These are phyloP conservation scores for Deinandra increscens DNA, from an alignment of 129 eudicot genomes.

Conservation along the genomic window DNA sequence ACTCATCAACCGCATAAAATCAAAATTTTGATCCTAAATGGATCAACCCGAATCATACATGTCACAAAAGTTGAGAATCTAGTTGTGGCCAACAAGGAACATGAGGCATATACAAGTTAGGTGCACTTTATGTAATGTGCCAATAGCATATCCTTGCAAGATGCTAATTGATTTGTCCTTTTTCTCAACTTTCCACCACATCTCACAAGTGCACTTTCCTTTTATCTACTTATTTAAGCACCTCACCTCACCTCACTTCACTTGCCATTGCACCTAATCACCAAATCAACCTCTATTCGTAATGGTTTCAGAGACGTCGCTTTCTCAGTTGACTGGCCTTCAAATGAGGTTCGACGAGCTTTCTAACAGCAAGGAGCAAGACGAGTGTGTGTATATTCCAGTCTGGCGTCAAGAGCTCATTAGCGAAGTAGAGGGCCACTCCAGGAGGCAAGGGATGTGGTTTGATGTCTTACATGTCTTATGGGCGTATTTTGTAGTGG, in stretches of 20 bases:
- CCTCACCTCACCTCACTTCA: conserved; percentile 7
- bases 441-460: conserved; percentile 1
- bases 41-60: neutral
- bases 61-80: conserved; percentile 15
- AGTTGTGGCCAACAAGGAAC: conserved; percentile 28
- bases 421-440: neutral
- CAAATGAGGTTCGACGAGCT: neutral
- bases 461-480: neutral
- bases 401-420: neutral
- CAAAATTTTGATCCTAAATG: neutral
- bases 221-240: conserved; percentile 25
- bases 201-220: conserved; percentile 7
- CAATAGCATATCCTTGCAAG: conserved; percentile 34
- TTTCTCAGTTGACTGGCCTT: neutral
- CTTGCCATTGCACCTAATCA: conserved; percentile 10
- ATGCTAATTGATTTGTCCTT: conserved; percentile 29
- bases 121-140: conserved; percentile 32
- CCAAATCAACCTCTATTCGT: neutral
- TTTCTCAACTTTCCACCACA: conserved; percentile 29
- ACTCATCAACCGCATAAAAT: neutral
- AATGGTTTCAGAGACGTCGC: neutral
- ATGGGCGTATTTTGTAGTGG: neutral
- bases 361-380: neutral
- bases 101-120: conserved; percentile 5
- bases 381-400: neutral